phyloP scores from a whole-genome alignment of 148 eudicot species.

The Salicornia ramosissima region DNA sequence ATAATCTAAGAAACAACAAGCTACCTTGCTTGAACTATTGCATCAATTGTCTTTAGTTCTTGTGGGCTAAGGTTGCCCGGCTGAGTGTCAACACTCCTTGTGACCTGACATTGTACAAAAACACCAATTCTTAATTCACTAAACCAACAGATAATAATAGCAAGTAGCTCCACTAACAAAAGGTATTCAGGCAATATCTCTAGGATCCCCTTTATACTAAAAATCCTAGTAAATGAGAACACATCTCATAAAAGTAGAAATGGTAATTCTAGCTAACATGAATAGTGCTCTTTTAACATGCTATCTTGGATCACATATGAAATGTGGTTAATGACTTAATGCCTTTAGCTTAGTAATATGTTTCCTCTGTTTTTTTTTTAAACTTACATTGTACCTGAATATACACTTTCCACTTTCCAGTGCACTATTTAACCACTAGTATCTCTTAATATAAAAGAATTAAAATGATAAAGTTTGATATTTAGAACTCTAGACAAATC shows the following conservation, averaged over 20 bases:
- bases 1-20: no score
- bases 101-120: slow-evolving; percentile 44
- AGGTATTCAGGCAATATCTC: neutral
- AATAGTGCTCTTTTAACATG: neutral
- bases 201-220: neutral
- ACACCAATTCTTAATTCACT: neutral
- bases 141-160: neutral
- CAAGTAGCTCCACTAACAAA: neutral
- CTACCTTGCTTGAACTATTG: slow-evolving; percentile 90
- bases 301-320: neutral
- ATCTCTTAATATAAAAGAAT: no score
- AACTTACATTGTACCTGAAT: no score
- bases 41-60: slow-evolving; percentile 86
- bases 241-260: neutral
- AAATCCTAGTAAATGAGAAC: neutral
- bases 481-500: no score
- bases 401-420: no score
- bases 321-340: no score
- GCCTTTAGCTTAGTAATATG: no score
- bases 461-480: no score
- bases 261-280: neutral
- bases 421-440: no score
- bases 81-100: slow-evolving; percentile 92
- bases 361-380: no score
- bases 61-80: slow-evolving; percentile 80